Percentiles rank a stretch among this genome's conserved stretches.
phyloP scores from a whole-genome alignment of 2,329 filamentous ascomycete genomes.

The Furcasterigmium furcatum region DNA sequence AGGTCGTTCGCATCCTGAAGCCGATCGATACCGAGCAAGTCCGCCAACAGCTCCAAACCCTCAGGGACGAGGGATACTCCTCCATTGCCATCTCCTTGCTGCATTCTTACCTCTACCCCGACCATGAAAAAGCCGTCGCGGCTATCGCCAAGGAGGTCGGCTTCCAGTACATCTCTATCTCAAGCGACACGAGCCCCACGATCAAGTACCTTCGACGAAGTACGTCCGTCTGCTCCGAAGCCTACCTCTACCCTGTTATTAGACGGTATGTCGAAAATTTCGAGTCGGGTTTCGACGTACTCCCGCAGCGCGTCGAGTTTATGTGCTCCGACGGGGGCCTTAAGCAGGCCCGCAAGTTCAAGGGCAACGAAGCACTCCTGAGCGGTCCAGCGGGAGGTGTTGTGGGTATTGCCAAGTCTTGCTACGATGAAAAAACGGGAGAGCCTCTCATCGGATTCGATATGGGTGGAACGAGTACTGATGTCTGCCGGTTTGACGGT shows the following conservation, averaged over 20 bases:
- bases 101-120: conserved; percentile 63
- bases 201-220: conserved; percentile 40
- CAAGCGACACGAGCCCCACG: conserved; percentile 33
- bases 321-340: conserved; percentile 62
- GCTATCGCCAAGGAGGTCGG: conserved; percentile 38
- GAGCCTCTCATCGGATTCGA: conserved; percentile 75
- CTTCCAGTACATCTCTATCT: conserved; percentile 41
- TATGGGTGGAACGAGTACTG: conserved; percentile 73
- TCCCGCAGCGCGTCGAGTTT: conserved; percentile 59
- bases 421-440: conserved; percentile 64
- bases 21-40: conserved; percentile 54
- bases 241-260: conserved; percentile 38
- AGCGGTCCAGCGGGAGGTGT: conserved; percentile 75
- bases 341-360: conserved; percentile 59
- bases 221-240: conserved; percentile 38
- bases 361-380: conserved; percentile 66
- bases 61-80: conserved; percentile 61
- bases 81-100: conserved; percentile 59
- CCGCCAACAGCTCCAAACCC: conserved; percentile 50
- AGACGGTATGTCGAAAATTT: conserved; percentile 32
- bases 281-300: conserved; percentile 26
- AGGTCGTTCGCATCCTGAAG: conserved; percentile 64
- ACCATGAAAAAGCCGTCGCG: conserved; percentile 44
- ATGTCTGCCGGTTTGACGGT: conserved; percentile 65
- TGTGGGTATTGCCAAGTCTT: conserved; percentile 72